These are phyloP conservation scores for Colletotrichum navitas DNA, from an alignment of 2,329 filamentous ascomycete genomes.

Conservation along the genomic window DNA sequence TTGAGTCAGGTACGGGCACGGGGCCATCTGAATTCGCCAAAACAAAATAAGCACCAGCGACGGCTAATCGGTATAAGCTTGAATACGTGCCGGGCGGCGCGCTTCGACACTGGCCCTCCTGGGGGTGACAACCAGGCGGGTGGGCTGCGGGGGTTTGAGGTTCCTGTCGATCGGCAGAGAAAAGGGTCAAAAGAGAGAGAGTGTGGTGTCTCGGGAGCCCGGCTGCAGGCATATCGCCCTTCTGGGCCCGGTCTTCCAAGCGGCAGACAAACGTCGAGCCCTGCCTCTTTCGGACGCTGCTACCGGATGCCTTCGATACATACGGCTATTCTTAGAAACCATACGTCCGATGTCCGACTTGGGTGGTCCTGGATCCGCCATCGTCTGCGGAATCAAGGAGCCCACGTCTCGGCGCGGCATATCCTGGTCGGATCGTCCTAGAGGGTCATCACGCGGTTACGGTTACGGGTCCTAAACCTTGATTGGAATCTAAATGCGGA, in stretches of 20 bases:
- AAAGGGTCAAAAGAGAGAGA: not conserved
- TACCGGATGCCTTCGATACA: not conserved
- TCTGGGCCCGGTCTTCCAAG: not conserved
- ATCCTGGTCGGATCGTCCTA: not conserved
- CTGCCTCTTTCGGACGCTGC: not conserved
- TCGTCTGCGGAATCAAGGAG: not conserved
- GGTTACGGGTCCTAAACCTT: constrained; percentile 11
- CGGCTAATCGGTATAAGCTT: constrained; percentile 13
- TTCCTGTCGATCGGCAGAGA: not conserved
- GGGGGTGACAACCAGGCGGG: not conserved
- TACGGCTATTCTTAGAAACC: constrained; percentile 20
- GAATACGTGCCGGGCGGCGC: not conserved
- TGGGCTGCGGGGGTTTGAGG: constrained; percentile 17
- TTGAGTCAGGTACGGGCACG: not conserved
- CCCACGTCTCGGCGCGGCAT: constrained; percentile 24
- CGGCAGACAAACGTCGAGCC: not conserved
- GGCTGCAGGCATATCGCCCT: not conserved
- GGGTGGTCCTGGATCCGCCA: constrained; percentile 5
- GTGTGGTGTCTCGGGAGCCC: not conserved
- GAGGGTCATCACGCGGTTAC: not conserved
- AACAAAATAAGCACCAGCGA: not conserved
- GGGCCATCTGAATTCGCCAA: not conserved
- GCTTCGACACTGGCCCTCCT: constrained; percentile 21
- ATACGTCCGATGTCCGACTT: not conserved
- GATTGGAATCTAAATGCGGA: not conserved